Percentiles rank a stretch among this genome's conserved stretches.
These are phyloP conservation scores for Thelonectria olida DNA, from an alignment of 2,329 filamentous ascomycete species.

Conservation along the genomic window DNA sequence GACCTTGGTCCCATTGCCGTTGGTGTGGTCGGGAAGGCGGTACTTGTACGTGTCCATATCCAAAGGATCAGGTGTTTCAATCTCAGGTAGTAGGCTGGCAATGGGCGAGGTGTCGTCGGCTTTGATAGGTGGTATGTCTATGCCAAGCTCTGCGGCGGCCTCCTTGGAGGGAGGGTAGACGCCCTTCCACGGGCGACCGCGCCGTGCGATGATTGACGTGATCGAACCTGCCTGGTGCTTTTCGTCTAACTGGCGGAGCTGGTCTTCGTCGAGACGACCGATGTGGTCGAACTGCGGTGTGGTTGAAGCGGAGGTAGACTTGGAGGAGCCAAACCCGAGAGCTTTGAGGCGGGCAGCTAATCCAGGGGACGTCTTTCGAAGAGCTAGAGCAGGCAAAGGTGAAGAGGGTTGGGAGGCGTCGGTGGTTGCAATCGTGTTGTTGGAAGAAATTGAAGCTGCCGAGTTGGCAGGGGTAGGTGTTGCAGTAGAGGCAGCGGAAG, in stretches of 20 bases:
- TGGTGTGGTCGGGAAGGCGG: slow-evolving; percentile 74
- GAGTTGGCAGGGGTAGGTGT: slow-evolving; percentile 31
- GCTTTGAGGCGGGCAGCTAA: slow-evolving; percentile 72
- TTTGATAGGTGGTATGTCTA: slow-evolving; percentile 37
- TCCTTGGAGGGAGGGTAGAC: slow-evolving; percentile 48
- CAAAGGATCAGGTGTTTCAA: slow-evolving; percentile 57
- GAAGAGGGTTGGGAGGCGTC: slow-evolving; percentile 35
- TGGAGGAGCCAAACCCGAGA: slow-evolving; percentile 64
- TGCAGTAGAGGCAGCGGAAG: slow-evolving; percentile 25
- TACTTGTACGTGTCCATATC: slow-evolving; percentile 81
- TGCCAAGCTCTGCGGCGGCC: slow-evolving; percentile 34
- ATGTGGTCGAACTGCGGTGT: slow-evolving; percentile 56
- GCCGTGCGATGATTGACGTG: slow-evolving; percentile 64
- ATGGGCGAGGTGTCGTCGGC: slow-evolving; percentile 40
- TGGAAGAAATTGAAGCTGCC: slow-evolving; percentile 28
- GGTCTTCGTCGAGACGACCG: slow-evolving; percentile 75
- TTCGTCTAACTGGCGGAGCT: slow-evolving; percentile 74
- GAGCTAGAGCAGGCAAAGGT: slow-evolving; percentile 40
- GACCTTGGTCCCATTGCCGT: slow-evolving; percentile 73
- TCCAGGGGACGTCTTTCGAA: slow-evolving; percentile 70
- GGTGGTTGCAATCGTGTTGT: slow-evolving; percentile 34
- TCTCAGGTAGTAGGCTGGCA: slow-evolving; percentile 59
- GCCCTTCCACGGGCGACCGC: slow-evolving; percentile 78
- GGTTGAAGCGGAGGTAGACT: slow-evolving; percentile 44
- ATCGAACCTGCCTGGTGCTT: slow-evolving; percentile 67